Evolutionary conservation across 2,329 filamentous ascomycete genomes (phyloP), one percentile per base, ranked within the genome.

Genomic region (Pseudopithomyces chartarum): DNA sequence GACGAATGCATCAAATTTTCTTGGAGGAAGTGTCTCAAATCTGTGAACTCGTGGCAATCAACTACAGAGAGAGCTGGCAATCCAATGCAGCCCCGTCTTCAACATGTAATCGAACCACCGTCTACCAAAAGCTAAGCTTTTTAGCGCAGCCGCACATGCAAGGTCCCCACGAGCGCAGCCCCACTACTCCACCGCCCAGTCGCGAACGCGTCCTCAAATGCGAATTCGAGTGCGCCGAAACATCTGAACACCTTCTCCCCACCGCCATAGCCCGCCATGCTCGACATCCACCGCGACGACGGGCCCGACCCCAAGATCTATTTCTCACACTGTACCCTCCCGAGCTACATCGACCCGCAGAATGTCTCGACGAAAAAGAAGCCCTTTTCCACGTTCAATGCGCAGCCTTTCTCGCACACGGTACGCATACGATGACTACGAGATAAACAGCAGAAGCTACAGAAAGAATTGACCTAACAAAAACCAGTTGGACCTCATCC

Each of bases 381-480:
- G 65, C 93, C 92, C 2, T 97, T 94, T 82, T 83, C 85, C 0
- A 82, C 86, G 0, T 83, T 97, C 60, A 74, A 84, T 22, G 78
- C 81, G 1, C 86, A 90, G 50, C 81, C 83, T 36, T 92, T 90
- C 70, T 80, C 88, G 22, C 88, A 94, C 70, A 89, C 86, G 66
- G 89, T 88, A 72, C 53, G 69, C 26, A 38, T 29, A 29, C 26
- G 26, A 29, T 4, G 26, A 29, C 26, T 5, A 29, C 26, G 26
- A 8, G 26, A 29, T n/a, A n/a, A 26, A 34, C n/a, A 36, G 13
- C 4, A 8, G 20, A 39, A 6, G 26, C 15, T 17, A 5, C 36
- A 12, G 20, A 13, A 46, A 12, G 12, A 23, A 45, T 29, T 32
- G 32, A 33, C 32, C 56, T 59, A 45, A 59, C 45, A 2, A 13